These are phyloP conservation scores for Iris macrosiphon DNA, from an alignment of 106 monocot species.

Conservation along the genomic window DNA sequence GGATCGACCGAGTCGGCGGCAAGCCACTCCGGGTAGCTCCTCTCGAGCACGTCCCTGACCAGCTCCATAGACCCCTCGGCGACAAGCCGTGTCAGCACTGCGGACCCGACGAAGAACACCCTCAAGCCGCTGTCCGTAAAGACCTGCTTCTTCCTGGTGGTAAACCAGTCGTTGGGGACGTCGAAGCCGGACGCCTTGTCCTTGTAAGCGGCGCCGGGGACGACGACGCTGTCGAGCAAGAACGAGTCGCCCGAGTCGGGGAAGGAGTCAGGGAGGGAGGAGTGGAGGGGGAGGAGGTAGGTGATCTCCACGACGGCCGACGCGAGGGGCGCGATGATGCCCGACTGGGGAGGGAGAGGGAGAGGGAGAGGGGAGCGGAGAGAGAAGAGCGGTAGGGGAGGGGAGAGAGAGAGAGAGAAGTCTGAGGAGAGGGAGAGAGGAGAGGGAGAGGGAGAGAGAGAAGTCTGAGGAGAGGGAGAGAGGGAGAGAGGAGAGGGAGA, in stretches of 20 bases:
- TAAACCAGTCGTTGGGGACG: slow-evolving; percentile 42
- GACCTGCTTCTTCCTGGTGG: slow-evolving; percentile 45
- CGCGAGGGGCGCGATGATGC: slow-evolving; percentile 35
- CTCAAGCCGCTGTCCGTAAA: slow-evolving; percentile 30
- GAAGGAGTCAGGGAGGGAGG: slow-evolving; percentile 10
- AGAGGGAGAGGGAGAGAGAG: too few relatives aligned
- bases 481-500: too few relatives aligned
- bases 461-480: too few relatives aligned
- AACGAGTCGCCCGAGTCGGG: slow-evolving; percentile 30
- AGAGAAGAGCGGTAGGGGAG: too few relatives aligned
- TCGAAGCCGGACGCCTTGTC: slow-evolving; percentile 13
- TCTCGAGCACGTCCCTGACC: slow-evolving; percentile 30
- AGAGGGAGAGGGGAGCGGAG: too few relatives aligned
- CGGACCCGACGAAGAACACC: slow-evolving; percentile 33
- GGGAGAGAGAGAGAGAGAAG: too few relatives aligned
- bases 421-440: too few relatives aligned
- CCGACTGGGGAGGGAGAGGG: slow-evolving; percentile 23
- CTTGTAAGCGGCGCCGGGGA: slow-evolving; percentile 29
- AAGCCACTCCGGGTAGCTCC: slow-evolving; percentile 40
- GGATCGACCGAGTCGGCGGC: slow-evolving; percentile 27
- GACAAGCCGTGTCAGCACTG: slow-evolving; percentile 28
- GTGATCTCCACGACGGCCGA: slow-evolving; percentile 18
- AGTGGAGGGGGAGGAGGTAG: slow-evolving; percentile 10
- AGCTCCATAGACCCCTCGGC: slow-evolving; percentile 19
- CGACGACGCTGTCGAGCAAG: slow-evolving; percentile 40